Evolutionary conservation across 768 basidiomycete genomes (phyloP).

Genomic region (Paxillus involutus): DNA sequence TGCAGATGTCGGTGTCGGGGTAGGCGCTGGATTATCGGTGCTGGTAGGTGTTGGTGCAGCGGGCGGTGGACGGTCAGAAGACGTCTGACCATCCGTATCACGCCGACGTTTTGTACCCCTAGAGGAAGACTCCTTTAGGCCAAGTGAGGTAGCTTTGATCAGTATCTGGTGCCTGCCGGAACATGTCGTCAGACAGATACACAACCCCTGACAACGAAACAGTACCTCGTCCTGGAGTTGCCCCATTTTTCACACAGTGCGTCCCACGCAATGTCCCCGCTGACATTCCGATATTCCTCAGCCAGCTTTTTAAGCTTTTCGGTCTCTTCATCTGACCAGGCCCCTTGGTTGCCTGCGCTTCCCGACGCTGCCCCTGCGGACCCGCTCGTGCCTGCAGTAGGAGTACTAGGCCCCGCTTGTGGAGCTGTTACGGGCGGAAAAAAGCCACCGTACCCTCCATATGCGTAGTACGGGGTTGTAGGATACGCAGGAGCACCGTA

Average conservation of each 20-base stretch:
- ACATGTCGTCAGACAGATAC: constrained; percentile 5
- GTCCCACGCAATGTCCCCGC: constrained; percentile 71
- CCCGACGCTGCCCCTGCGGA: constrained; percentile 15
- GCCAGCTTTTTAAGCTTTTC: constrained; percentile 67
- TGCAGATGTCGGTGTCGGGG: constrained; percentile 24
- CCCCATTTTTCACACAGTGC: constrained; percentile 76
- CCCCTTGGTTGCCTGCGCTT: constrained; percentile 57
- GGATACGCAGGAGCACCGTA: constrained; percentile 47
- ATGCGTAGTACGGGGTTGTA: constrained; percentile 63
- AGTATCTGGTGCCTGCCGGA: constrained; percentile 72
- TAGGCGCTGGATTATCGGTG: constrained; percentile 15
- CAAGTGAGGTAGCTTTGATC: constrained; percentile 76
- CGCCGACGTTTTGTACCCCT: constrained; percentile 62
- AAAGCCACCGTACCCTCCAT: constrained; percentile 38
- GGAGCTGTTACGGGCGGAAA: constrained; percentile 26
- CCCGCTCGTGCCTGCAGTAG: constrained; percentile 27
- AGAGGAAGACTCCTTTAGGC: constrained; percentile 73
- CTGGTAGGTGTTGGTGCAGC: constrained; percentile 19
- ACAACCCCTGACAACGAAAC: constrained; percentile 10
- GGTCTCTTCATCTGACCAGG: constrained; percentile 79
- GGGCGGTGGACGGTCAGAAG: constrained; percentile 24
- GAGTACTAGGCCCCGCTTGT: constrained; percentile 24
- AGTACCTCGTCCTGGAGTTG: constrained; percentile 65
- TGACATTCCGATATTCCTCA: constrained; percentile 58
- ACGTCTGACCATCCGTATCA: constrained; percentile 36